Base-by-base conservation (phyloP, 164 flowering plant genomes). In the Paratinospora sagittata region DNA sequence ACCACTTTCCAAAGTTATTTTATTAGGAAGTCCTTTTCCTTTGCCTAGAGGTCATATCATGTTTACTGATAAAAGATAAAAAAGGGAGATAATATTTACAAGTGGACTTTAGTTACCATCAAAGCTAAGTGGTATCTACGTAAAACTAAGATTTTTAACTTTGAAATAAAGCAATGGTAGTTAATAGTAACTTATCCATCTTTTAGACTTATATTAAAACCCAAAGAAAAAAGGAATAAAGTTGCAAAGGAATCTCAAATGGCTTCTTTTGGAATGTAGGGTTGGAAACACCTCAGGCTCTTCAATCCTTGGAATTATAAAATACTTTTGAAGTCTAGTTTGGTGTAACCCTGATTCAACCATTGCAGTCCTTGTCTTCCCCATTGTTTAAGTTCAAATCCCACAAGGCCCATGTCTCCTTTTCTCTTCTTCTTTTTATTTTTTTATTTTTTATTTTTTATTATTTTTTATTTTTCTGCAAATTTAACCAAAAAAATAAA, bases 261-360 rank as follows among this genome's bases (percentile, higher is more conserved):
- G 21, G 3, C n/a, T 52, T 52, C 23, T 52, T 52, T 52, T 52
- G n/a, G n/a, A 52, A 16, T 52, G 21, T 19, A 52, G 19, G 58
- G 58, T 52, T 52, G 58, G 58, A 52, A 52, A 52, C 58, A 52
- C 58, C 58, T 52, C 58, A 52, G 58, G 19, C 58, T 43, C 14
- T 16, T 52, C 21, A 52, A 52, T 16, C 58, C 58, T 52, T 52
- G 58, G 58, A 16, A 52, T 52, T 52, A 21, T 52, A 16, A 52
- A 52, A 52, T 52, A 52, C 58, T 52, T 52, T 52, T 17, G 21
- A 21, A 52, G 58, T 2, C 58, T 14, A 2, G 58, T 52, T 52
- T 52, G 19, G 58, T 52, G 16, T 52, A 52, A 52, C 21, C 23
- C 3, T 16, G 21, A 52, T 52, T 3, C 7, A 39, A 39, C 43